A percentile compares a stretch with the other conserved stretches of the same genome.
phyloP scores from a whole-genome alignment of 805 yeast species.

The Lipomyces japonicus region DNA sequence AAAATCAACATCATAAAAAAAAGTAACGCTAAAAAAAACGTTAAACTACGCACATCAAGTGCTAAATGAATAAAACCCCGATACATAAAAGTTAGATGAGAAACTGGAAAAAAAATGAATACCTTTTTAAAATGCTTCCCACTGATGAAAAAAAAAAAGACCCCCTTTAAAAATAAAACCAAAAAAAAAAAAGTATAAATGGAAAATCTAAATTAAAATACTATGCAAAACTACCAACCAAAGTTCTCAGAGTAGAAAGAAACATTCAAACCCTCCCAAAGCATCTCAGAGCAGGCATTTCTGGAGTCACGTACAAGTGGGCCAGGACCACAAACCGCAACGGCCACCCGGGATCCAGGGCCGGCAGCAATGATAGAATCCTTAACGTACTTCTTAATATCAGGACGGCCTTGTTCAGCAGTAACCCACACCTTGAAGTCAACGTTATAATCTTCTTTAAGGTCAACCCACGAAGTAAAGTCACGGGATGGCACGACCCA shows the following conservation, averaged over 20 bases:
- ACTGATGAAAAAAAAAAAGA: neutral
- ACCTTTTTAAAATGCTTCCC: neutral
- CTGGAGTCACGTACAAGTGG: slow-evolving; percentile 33
- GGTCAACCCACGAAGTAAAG: slow-evolving; percentile 33
- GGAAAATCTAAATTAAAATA: slow-evolving; percentile 1
- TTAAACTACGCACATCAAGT: neutral
- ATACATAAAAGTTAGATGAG: no score
- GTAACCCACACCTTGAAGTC: slow-evolving; percentile 35
- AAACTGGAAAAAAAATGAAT: neutral
- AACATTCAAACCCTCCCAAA: slow-evolving; percentile 31
- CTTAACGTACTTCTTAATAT: slow-evolving; percentile 29
- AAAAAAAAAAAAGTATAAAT: neutral
- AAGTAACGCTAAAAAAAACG: neutral
- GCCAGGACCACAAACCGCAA: slow-evolving; percentile 37
- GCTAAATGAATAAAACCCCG: neutral
- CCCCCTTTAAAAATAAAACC: slow-evolving; percentile 3
- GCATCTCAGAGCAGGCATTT: slow-evolving; percentile 32
- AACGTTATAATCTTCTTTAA: slow-evolving; percentile 29
- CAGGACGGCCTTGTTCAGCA: slow-evolving; percentile 35
- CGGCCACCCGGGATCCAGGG: slow-evolving; percentile 28
- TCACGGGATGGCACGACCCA: slow-evolving; percentile 36
- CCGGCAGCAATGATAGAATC: slow-evolving; percentile 28
- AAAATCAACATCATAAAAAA: neutral
- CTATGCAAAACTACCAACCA: slow-evolving; percentile 32
- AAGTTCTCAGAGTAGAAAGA: slow-evolving; percentile 35